phyloP scores from a whole-genome alignment of 2,329 filamentous ascomycete genomes.

The Neurospora crassa region DNA sequence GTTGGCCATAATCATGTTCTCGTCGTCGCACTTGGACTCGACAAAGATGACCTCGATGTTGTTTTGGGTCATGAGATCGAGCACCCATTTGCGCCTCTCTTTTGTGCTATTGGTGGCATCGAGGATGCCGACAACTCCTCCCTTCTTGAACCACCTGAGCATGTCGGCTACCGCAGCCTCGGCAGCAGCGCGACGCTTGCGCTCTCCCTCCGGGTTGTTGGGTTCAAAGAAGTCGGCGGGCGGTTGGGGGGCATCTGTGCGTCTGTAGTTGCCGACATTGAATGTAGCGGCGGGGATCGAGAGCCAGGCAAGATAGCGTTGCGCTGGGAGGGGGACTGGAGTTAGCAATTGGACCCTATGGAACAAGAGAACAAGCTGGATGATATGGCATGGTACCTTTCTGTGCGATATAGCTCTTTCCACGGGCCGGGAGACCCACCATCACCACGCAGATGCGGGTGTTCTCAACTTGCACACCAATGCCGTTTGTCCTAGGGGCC shows the following conservation, averaged over 20 bases:
- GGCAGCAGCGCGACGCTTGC: constrained; percentile 76
- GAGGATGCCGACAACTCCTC: constrained; percentile 82
- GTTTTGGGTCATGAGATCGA: constrained; percentile 64
- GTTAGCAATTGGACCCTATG: constrained; percentile 5
- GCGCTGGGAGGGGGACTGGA: constrained; percentile 43
- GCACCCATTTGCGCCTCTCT: constrained; percentile 79
- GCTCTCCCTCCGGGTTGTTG: constrained; percentile 81
- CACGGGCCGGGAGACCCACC: constrained; percentile 90
- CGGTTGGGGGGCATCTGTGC: constrained; percentile 80
- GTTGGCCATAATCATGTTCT: constrained; percentile 95
- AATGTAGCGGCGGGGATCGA: constrained; percentile 90
- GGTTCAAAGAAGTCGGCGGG: constrained; percentile 93
- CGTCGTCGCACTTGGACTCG: constrained; percentile 93
- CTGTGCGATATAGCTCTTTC: constrained; percentile 95
- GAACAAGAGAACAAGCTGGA: neutral
- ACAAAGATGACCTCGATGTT: constrained; percentile 89
- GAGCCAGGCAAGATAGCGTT: constrained; percentile 93
- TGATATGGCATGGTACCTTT: constrained; percentile 62
- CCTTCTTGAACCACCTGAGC: constrained; percentile 77
- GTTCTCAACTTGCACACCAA: constrained; percentile 83
- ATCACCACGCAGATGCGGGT: constrained; percentile 97
- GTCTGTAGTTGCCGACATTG: constrained; percentile 94
- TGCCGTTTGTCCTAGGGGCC: constrained; percentile 49
- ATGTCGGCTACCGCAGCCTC: constrained; percentile 90
- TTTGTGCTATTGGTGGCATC: constrained; percentile 98